Base-by-base conservation (phyloP, 2,329 filamentous ascomycete species). In the Colletotrichum euphorbiae region DNA sequence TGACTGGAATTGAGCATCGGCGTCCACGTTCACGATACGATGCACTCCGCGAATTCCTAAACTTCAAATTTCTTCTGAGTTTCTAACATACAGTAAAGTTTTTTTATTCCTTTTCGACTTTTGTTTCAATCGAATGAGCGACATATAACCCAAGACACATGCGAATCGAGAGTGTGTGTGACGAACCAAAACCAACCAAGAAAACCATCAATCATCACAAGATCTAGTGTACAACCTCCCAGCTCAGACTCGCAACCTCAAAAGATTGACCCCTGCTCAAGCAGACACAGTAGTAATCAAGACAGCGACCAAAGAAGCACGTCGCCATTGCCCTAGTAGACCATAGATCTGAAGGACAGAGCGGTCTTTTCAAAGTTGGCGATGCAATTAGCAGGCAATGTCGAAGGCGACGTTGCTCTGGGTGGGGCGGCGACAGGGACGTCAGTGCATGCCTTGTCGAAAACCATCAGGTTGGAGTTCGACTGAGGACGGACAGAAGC, bases 381-480 rank as follows among this genome's bases (percentile, higher is more conserved):
- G 9, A 38, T 6, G 24, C 42, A 28, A 28, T 60, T 45, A 61
- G 46, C 55, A 66, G 57, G 36, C 55, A 19, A 43, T 55, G 48
- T 62, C 62, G 19, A 66, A 66, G 46, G 57, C 62, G 42, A 62
- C 57, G 19, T 56, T 56, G 61, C 11, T 58, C 36, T 48, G 40
- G 15, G 62, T 60, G 15, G 62, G 62, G 1, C 24, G 5, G 45
- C 31, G 21, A 56, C 55, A 13, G 63, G 63, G 17, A 67, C 63
- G 12, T 58, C 19, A 9, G 57, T 56, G 42, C 63, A 62, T 15
- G 63, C 57, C 51, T 56, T 67, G 51, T 67, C 57, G 33, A 67
- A 67, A 38, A 67, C 57, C 40, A 50, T 56, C 28, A 67, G 43
- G 63, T 67, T 67, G 19, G 48, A n/a, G 31, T 67, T 62, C 31